A percentile compares a stretch with the other conserved stretches of the same genome.
phyloP scores from a whole-genome alignment of 805 yeast genomes.

The Ogataea angusta region DNA sequence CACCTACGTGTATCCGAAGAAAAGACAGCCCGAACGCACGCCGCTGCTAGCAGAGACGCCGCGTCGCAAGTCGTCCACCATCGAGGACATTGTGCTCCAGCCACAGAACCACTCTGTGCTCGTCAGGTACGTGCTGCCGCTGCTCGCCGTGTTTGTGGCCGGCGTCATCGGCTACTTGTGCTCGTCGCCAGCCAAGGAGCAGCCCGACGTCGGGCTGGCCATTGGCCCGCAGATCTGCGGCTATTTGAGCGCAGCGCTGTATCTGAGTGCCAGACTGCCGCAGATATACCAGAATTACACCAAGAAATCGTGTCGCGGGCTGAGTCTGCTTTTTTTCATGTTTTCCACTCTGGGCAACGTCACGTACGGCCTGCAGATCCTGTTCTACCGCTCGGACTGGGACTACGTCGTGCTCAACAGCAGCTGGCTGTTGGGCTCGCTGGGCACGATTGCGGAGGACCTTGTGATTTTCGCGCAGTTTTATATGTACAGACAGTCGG shows the following conservation, averaged over 20 bases:
- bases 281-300: constrained; percentile 79
- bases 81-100: constrained; percentile 49
- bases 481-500: constrained; percentile 46
- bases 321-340: constrained; percentile 75
- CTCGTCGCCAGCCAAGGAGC: constrained; percentile 35
- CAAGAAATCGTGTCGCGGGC: constrained; percentile 79
- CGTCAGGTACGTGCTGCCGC: constrained; percentile 53
- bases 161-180: constrained; percentile 60
- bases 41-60: constrained; percentile 31
- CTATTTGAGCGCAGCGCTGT: constrained; percentile 63
- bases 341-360: constrained; percentile 73
- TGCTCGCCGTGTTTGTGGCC: constrained; percentile 57
- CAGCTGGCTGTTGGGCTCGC: constrained; percentile 76
- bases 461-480: constrained; percentile 63
- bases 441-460: constrained; percentile 77
- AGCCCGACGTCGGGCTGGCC: constrained; percentile 29
- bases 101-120: constrained; percentile 47
- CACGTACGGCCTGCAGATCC: constrained; percentile 71
- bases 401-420: constrained; percentile 58
- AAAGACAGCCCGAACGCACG: constrained; percentile 26
- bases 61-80: constrained; percentile 46
- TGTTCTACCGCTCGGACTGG: constrained; percentile 60
- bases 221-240: constrained; percentile 68
- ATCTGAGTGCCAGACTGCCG: constrained; percentile 72
- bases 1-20: constrained; percentile 41